Conservation (phyloP, 768 basidiomycete genomes). For the Suillus lakei region DNA sequence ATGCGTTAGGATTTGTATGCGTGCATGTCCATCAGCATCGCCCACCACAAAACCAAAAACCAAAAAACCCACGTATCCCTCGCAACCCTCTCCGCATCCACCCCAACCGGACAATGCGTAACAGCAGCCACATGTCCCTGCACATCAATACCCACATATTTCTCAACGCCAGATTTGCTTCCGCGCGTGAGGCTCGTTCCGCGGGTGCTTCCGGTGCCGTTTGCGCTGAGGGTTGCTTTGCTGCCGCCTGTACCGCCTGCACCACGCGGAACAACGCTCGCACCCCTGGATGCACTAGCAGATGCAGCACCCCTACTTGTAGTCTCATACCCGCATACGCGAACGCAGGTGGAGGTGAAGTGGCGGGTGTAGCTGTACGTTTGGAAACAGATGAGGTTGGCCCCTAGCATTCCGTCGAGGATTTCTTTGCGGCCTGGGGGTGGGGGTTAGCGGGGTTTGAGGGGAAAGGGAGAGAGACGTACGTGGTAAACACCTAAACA, state of each 20-base stretch:
- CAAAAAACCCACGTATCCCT: conserved; percentile 66
- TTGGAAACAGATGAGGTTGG: conserved; percentile 96
- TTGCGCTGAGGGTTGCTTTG: no score
- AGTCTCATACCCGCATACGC: conserved; percentile 95
- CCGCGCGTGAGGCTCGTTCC: conserved; percentile 15
- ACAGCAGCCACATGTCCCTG: conserved; percentile 84
- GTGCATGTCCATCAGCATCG: background rate
- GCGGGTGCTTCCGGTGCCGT: no score
- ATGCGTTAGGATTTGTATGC: no score
- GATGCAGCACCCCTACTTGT: conserved; percentile 35
- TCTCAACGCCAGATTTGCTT: conserved; percentile 21
- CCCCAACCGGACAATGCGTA: conserved; percentile 92
- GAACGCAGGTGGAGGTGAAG: conserved; percentile 92
- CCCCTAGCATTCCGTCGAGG: conserved; percentile 96
- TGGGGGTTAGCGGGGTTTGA: background rate
- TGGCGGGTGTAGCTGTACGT: conserved; percentile 96
- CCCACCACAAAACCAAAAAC: background rate
- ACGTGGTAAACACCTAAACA: conserved; percentile 94
- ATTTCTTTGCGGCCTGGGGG: conserved; percentile 88
- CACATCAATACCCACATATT: conserved; percentile 67
- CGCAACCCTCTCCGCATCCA: conserved; percentile 90
- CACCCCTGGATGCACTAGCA: conserved; percentile 1
- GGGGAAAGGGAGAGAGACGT: conserved; percentile 35
- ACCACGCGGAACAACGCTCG: conserved; percentile 10
- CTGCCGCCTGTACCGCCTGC: no score